Base-by-base conservation (phyloP, 2,329 filamentous ascomycete genomes). In the Aspergillus aculeatus region DNA sequence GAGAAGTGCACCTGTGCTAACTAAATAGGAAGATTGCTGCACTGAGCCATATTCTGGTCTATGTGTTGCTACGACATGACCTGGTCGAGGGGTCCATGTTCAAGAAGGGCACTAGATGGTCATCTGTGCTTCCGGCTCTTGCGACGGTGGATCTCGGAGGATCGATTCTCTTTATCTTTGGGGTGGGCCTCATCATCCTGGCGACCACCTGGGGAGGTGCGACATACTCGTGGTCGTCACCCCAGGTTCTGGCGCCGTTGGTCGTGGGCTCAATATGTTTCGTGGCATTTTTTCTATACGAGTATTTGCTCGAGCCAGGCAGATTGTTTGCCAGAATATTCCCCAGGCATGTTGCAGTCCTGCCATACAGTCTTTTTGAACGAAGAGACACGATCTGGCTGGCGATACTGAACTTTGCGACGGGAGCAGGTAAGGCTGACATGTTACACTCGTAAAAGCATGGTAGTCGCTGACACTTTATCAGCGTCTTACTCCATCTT, bases 401-500 rank as follows among this genome's bases (percentile, higher is more conserved):
- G n/a, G 83, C 85, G 61, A 82, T 83, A 59, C 80, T 88, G 63
- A 86, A 87, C 63, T 84, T 87, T 66, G 79, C 82, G 3, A 82
- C 83, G 0, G 87, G 87, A 4, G 82, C 85, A 65, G 68, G 75
- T 16, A 69, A 78, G 62, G 78, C 12, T 10, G 5, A 11, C n/a
- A 6, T 19, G 12, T 6, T 31, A 9, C 14, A 4, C 32, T 12
- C 11, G 32, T 35, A 4, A 19, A 3, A 10, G 16, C 12, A n/a
- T 26, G 29, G 14, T 24, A 23, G 12, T 31, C 2, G 19, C 53
- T 55, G 26, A 55, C 51, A 55, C 49, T 32, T 19, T 29, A 1
- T 47, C 50, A 68, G 68, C 75, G 0, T 72, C 80, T 64, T 82
- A 81, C 69, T 77, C 82, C 12, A 83, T 87, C 1, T 84, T 89